Conservation (phyloP, 2,329 filamentous ascomycete species). For the Lanzia echinophila region DNA sequence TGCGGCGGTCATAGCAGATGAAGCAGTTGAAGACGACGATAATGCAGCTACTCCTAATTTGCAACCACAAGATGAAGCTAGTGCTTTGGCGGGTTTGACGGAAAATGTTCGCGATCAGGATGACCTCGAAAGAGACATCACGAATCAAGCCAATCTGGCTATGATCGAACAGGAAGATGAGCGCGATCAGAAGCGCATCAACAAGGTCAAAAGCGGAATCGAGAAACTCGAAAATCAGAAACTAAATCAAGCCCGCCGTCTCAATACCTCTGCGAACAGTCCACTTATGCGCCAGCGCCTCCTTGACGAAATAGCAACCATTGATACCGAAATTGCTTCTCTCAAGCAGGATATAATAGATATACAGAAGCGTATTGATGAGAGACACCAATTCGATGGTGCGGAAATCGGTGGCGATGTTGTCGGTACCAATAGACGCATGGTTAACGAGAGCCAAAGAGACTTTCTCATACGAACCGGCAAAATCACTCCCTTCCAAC, state of each 20-base stretch:
- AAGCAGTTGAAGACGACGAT: slow-evolving; percentile 12
- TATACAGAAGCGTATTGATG: slow-evolving; percentile 74
- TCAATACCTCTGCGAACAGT: slow-evolving; percentile 45
- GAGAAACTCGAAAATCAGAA: slow-evolving; percentile 60
- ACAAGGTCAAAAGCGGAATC: slow-evolving; percentile 47
- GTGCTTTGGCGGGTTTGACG: slow-evolving; percentile 51
- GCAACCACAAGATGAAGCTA: slow-evolving; percentile 26
- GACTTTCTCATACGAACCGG: slow-evolving; percentile 92
- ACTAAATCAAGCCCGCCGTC: slow-evolving; percentile 48
- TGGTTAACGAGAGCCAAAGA: slow-evolving; percentile 75
- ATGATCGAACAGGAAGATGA: slow-evolving; percentile 57
- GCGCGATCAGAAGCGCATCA: slow-evolving; percentile 55
- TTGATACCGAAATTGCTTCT: slow-evolving; percentile 30
- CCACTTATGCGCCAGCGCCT: slow-evolving; percentile 41
- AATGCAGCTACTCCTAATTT: neutral
- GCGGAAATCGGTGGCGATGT: slow-evolving; percentile 37
- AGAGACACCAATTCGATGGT: slow-evolving; percentile 54
- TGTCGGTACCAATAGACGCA: slow-evolving; percentile 47
- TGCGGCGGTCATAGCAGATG: slow-evolving; percentile 18
- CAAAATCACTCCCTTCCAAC: slow-evolving; percentile 91
- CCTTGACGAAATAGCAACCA: slow-evolving; percentile 31
- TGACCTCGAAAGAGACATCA: slow-evolving; percentile 84
- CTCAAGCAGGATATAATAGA: slow-evolving; percentile 69
- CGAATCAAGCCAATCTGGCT: slow-evolving; percentile 51
- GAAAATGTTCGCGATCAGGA: slow-evolving; percentile 75